Evolutionary conservation across 495 filamentous ascomycete genomes (phyloP), one percentile per base, ranked within the genome.

Genomic region (Darksidea phi): DNA sequence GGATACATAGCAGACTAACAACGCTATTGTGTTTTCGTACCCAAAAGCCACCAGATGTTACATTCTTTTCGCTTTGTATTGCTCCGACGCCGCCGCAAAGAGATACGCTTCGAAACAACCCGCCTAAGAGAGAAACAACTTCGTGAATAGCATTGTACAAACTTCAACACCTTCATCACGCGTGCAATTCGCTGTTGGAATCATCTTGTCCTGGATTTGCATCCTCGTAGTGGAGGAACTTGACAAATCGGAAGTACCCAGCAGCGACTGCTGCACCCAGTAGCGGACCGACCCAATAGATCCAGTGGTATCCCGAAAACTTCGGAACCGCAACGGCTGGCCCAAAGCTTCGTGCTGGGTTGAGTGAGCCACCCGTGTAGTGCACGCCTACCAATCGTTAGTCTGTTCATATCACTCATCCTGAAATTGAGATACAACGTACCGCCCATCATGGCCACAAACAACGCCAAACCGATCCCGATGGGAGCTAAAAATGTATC

Each of bases 401-500:
- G 25, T 41, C 26, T 34, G 12, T 41, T 36, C n/a, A 8, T 0
- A 13, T 10, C 11, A 12, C 13, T 6, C 25, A 26, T 17, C 18
- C 23, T n/a, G 26, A 2, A 4, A 57, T 6, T 6, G 28, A 32
- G 28, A 10, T 10, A 10, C n/a, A 38, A 61, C 74, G 57, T 71
- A 83, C 88, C 84, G 71, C 81, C 76, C 51, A 92, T 59, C 67
- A 90, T 80, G 0, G 82, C 78, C 32, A 92, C 78, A 73, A 91
- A 88, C 48, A 94, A 80, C 0, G 87, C 75, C 20, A 88, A 62
- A 4, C 88, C 89, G 62, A 94, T 90, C 0, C 81, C 88, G 1
- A 91, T 77, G 0, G 89, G 89, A 0, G 89, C 89, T 24, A 90
- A 76, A 63, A 81, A 90, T 0, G 89, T 91, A 11, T 78, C 83